A percentile compares a stretch with the other conserved stretches of the same genome.
Conservation (phyloP, 371 early-diverging fungal species). For the Circinella umbellata region DNA sequence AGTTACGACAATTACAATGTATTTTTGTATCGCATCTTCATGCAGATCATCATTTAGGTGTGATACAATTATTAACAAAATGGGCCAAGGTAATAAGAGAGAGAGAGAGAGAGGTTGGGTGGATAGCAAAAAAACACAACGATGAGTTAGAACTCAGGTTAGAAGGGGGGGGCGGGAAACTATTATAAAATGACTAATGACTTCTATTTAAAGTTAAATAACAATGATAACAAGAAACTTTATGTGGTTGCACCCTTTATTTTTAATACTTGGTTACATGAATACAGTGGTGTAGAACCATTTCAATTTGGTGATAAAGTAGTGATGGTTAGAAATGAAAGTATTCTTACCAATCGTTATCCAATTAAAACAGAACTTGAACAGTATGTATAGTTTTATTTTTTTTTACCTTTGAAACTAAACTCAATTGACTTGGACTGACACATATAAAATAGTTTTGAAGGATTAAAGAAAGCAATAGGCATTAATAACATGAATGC, state of each 20-base stretch:
- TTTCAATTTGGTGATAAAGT: constrained; percentile 50
- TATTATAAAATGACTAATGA: no score
- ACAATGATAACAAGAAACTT: constrained; percentile 1
- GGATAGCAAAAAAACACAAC: no score
- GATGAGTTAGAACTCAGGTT: no score
- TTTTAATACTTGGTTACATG: constrained; percentile 70
- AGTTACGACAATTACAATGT: constrained; percentile 60
- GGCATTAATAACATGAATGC: constrained; percentile 62
- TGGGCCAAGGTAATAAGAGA: constrained; percentile 2
- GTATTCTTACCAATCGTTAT: constrained; percentile 12
- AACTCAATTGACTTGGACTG: not conserved
- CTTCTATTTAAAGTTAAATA: not conserved
- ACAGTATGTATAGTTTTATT: constrained; percentile 7
- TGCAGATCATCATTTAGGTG: constrained; percentile 99
- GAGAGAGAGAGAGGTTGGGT: no score
- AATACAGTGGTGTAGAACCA: constrained; percentile 69
- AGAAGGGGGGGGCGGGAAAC: no score
- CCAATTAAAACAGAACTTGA: constrained; percentile 8
- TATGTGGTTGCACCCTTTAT: constrained; percentile 69
- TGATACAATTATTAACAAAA: constrained; percentile 65
- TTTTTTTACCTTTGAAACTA: not conserved
- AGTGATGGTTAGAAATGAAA: constrained; percentile 40
- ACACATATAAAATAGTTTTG: constrained; percentile 24
- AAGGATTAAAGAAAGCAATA: constrained; percentile 40
- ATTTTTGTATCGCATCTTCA: constrained; percentile 98